These are phyloP conservation scores for Dispira simplex DNA, from an alignment of 192 early-diverging fungal species.

Conservation along the genomic window DNA sequence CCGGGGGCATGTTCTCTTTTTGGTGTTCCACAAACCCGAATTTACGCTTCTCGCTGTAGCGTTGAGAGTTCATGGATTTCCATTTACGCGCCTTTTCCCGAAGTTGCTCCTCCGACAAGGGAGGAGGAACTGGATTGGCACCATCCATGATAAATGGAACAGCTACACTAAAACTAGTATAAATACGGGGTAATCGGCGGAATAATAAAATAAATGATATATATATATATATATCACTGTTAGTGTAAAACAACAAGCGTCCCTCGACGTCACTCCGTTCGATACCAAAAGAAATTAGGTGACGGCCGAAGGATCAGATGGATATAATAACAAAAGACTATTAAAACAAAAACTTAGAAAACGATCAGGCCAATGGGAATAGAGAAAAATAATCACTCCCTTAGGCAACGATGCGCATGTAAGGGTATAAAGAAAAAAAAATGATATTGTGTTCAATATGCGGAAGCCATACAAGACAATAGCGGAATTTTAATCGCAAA, in stretches of 20 bases:
- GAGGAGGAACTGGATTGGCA: background rate
- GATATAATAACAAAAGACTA: background rate
- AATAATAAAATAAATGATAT: background rate
- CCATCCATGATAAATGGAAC: background rate
- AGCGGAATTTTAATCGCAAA: no score
- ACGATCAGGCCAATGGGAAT: background rate
- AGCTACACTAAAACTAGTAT: background rate
- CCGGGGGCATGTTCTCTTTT: slow-evolving; percentile 95
- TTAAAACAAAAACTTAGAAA: background rate
- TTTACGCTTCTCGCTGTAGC: slow-evolving; percentile 88
- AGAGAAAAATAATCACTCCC: no score
- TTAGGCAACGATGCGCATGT: no score
- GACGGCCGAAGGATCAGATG: background rate
- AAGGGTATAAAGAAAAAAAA: no score
- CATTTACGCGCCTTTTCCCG: slow-evolving; percentile 80
- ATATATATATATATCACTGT: background rate
- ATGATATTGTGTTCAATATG: no score
- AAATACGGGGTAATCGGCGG: background rate
- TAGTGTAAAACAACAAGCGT: background rate
- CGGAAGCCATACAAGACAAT: no score
- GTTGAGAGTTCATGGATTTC: slow-evolving; percentile 78
- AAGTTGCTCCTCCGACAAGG: slow-evolving; percentile 35
- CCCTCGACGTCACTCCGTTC: background rate
- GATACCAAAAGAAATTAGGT: background rate
- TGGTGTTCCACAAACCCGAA: slow-evolving; percentile 89